Evolutionary conservation across 805 yeast species (phyloP), one percentile per base, ranked within the genome.

Genomic region (Candida broadrunensis): DNA sequence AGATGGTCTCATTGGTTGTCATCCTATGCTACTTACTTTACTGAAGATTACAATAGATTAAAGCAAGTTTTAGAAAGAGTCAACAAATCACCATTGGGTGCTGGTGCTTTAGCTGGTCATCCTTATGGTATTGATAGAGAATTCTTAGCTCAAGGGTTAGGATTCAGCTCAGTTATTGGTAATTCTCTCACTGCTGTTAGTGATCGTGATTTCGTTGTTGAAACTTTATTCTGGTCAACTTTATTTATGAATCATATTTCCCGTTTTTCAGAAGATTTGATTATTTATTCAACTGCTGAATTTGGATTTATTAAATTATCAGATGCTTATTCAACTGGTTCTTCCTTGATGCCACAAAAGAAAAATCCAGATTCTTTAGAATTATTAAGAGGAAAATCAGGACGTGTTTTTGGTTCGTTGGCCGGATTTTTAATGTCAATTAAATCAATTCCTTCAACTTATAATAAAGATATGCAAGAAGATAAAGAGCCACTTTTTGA

Each of bases 51-150:
- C 67, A 80, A 86, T 61, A 80, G 99, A 61, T 75, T 93, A 51
- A 67, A 77, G 48, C 93, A 95, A 66, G 75, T 93, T 40, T 77
- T 84, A 49, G 83, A 71, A 42, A 82, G 99, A 64, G 80, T 88
- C 42, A 93, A 95, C 61, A 80, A 77, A 51, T 84, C 89, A 27
- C 99, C 99, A 33, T 75, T 93, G 46, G 99, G 99, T 41, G 82
- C 91, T 4, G 99, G 99, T 55, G 99, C 99, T 6, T 76, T 93
- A 46, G 99, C 99, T 15, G 99, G 99, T 42, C 99, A 93, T 62
- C 99, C 99, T 30, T 93, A 90, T 58, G 98, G 98, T n/a, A 88
- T 93, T 50, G 98, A 93, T 66, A 78, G 99, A 60, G 96, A 91
- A 60, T 89, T 68, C 55, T 65, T 93, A 50, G 96, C 97, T 18